A percentile compares a stretch with the other conserved stretches of the same genome.
Conservation (phyloP, 257 asterid genomes). For the Petunia axillaris region DNA sequence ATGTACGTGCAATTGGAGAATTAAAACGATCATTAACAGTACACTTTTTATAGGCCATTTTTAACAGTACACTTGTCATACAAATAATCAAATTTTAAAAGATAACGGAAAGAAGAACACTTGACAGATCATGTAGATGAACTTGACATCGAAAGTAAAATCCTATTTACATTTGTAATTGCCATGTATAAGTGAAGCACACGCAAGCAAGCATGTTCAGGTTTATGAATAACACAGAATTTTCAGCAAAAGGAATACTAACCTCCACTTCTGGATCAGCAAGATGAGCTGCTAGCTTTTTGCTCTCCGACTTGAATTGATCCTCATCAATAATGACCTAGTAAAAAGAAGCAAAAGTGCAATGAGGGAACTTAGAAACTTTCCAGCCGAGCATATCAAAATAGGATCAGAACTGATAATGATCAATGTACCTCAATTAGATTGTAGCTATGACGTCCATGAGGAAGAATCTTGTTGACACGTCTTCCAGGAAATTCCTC, state of each 20-base stretch:
- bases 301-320: conserved; percentile 83
- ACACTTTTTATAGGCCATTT: background rate
- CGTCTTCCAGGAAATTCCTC: conserved; percentile 97
- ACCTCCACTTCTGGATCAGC: conserved; percentile 99
- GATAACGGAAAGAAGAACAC: background rate
- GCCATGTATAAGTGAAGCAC: conserved; percentile 12
- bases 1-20: background rate
- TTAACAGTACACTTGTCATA: background rate
- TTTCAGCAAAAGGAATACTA: conserved; percentile 26
- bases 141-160: conserved; percentile 12
- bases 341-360: conserved; percentile 26
- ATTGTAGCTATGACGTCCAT: conserved; percentile 80
- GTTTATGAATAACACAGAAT: conserved; percentile 12
- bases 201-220: conserved; percentile 27
- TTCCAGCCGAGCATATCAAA: background rate
- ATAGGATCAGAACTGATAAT: conserved; percentile 13
- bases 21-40: conserved; percentile 11
- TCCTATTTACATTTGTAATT: background rate
- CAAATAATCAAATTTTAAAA: background rate
- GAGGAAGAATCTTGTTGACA: conserved; percentile 92
- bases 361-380: background rate
- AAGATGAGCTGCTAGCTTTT: conserved; percentile 87
- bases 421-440: conserved; percentile 71
- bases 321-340: conserved; percentile 91
- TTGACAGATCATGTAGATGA: conserved; percentile 13